A percentile compares a stretch with the other conserved stretches of the same genome.
These are phyloP conservation scores for Pythium brassicae DNA, from an alignment of 352 stramenopile species.

Conservation along the genomic window DNA sequence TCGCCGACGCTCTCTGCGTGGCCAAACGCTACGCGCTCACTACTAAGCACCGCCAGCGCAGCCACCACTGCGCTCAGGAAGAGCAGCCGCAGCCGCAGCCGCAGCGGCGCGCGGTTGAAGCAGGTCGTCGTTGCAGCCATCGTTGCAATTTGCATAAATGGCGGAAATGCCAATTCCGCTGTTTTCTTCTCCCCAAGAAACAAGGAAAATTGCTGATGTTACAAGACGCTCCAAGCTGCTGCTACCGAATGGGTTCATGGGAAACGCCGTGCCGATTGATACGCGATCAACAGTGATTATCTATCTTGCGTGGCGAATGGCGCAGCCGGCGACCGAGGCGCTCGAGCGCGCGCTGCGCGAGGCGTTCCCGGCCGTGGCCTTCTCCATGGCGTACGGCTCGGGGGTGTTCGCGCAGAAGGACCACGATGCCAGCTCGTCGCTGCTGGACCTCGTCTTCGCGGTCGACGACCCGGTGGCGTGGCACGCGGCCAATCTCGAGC, in stretches of 20 bases:
- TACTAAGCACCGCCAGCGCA: not conserved
- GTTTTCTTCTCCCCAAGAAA: too few species aligned
- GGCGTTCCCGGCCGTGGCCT: constrained; percentile 68
- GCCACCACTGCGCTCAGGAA: not conserved
- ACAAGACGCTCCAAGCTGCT: too few species aligned
- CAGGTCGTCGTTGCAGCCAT: too few species aligned
- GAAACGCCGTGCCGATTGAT: too few species aligned
- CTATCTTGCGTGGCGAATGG: not conserved
- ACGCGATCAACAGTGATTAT: too few species aligned
- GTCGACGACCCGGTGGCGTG: constrained; percentile 77
- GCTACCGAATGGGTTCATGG: too few species aligned
- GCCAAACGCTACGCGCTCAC: too few species aligned
- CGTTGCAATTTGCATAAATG: too few species aligned
- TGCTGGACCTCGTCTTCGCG: constrained; percentile 88
- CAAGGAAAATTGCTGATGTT: too few species aligned
- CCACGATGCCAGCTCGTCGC: constrained; percentile 70
- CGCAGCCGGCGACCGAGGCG: constrained; percentile 13
- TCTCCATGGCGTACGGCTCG: constrained; percentile 84
- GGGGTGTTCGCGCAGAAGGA: constrained; percentile 76
- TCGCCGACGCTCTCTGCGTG: constrained; percentile 11
- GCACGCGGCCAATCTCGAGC: constrained; percentile 76
- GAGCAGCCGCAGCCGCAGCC: not conserved
- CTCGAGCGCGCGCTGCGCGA: constrained; percentile 49
- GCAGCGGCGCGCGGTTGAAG: not conserved
- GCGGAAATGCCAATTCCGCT: too few species aligned